Base-by-base conservation (phyloP, 2,329 filamentous ascomycete species). In the Clathrospora elynae region DNA sequence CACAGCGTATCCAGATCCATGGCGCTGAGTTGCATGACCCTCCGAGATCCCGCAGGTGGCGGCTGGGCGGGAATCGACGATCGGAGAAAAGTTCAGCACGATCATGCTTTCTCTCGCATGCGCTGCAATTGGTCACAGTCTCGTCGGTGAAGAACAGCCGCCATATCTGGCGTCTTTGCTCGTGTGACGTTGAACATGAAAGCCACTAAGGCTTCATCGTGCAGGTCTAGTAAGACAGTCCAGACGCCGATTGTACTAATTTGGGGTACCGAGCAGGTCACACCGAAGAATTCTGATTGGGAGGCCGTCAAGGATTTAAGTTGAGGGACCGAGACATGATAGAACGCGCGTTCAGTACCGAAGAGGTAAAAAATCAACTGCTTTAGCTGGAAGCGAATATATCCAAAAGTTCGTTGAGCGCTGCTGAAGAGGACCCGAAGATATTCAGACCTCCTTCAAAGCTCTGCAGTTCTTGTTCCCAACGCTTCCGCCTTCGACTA, bases 41-140 rank as follows among this genome's bases (percentile, higher is more conserved):
- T 43, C 40, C 33, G 26, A 44, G 40, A 47, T 55, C 16, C 33
- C 42, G 49, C 51, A 42, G 42, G 31, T 42, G 31, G 41, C 44
- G 44, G 48, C 39, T 44, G 35, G n/a, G 30, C 33, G 22, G 48
- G 35, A 41, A 49, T 44, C 30, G 42, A 36, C 34, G 42, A 54
- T 51, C 33, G 26, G 22, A 18, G 18, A 12, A 26, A 38, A 16
- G 11, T 26, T 22, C 23, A 35, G 20, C 20, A 35, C 12, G 24
- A 13, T 18, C 20, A 18, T 34, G 10, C 11, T 29, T n/a, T 16
- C 26, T 12, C 18, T 34, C 16, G 30, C 19, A 12, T 13, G 17
- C 10, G 34, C 13, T 18, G n/a, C 16, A 14, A 45, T 40, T 54
- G 51, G 51, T 22, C 13, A 30, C 11, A 30, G 10, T 38, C n/a